These are phyloP conservation scores for Abrus pulchellus DNA, from an alignment of 306 rosid genomes.

Conservation along the genomic window DNA sequence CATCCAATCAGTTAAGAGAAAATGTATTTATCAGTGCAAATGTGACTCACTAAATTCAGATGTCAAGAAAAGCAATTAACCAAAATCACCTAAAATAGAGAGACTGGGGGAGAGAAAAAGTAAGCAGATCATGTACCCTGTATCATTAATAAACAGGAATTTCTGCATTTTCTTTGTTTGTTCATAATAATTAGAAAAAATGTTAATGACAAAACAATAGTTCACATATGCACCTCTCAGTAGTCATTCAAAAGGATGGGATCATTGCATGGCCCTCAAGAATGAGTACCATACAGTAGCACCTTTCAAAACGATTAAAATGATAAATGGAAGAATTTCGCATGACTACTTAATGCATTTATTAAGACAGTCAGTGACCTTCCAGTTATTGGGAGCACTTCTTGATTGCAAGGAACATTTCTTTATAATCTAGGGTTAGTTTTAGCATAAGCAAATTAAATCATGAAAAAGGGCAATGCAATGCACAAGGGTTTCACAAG, in stretches of 20 bases:
- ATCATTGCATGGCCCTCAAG: conserved; percentile 1
- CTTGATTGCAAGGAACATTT: conserved; percentile 14
- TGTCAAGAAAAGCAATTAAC: conserved; percentile 9
- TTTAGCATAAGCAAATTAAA: not conserved
- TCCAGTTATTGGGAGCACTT: not conserved
- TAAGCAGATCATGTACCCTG: not conserved
- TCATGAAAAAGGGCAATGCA: not conserved
- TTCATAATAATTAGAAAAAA: conserved; percentile 19
- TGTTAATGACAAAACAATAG: not conserved
- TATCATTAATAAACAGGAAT: conserved; percentile 6
- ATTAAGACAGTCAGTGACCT: not conserved
- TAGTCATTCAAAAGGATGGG: conserved; percentile 21
- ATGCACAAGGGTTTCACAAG: not conserved
- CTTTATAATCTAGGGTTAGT: not conserved
- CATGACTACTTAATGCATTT: conserved; percentile 6
- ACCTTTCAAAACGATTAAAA: conserved; percentile 17
- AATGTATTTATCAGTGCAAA: not conserved
- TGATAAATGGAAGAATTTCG: not conserved
- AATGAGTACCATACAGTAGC: conserved; percentile 10
- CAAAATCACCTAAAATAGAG: not conserved
- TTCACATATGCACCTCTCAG: conserved; percentile 22
- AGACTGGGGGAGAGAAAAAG: not conserved
- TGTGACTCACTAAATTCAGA: not conserved
- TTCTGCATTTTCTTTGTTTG: not conserved
- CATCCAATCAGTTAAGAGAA: conserved; percentile 1